Evolutionary conservation across 805 yeast species (phyloP), one percentile per base, ranked within the genome.

Genomic region (Wickerhamia fluorescens): DNA sequence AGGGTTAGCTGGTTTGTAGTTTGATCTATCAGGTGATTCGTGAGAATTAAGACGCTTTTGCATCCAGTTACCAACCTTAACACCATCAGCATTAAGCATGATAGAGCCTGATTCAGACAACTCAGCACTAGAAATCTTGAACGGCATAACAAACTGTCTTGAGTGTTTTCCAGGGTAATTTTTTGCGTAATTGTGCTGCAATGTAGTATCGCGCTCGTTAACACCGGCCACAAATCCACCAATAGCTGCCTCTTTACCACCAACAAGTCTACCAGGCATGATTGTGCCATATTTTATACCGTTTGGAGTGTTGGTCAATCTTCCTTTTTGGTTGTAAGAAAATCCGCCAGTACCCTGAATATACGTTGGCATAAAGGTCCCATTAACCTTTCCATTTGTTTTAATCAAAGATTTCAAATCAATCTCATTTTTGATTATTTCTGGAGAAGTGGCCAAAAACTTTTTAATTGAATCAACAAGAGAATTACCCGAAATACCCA

Each of bases 341-440:
- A 84, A 65, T 5, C 95, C 95, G 16, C 81, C 94, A 6, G 82
- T 72, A 18, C 87, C 94, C 30, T 78, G 68, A 25, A 73, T 50
- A 16, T 37, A 36, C 19, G 42, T 35, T n/a, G n/a, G n/a, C n/a
- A n/a, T n/a, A n/a, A n/a, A n/a, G 28, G 37, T 30, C 7, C 31
- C 33, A 8, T 34, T 34, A 11, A 33, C 28, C 16, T 34, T 14
- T 6, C 31, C 29, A 10, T 31, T 28, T 7, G 27, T 20, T n/a
- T 31, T 36, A 26, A 42, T 25, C 31, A 49, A 48, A 30, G 56
- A 54, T n/a, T 28, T 31, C 33, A 58, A 34, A 22, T 36, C 24
- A 23, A 41, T 30, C 7, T 39, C 47, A 20, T 42, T 45, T 38
- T 44, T 57, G 7, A 31, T 29, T 16, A 61, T 39, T 5, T 30